A percentile compares a stretch with the other conserved stretches of the same genome.
Evolutionary conservation across 495 filamentous ascomycete species (phyloP).

Genomic region (Penicillium lagena): DNA sequence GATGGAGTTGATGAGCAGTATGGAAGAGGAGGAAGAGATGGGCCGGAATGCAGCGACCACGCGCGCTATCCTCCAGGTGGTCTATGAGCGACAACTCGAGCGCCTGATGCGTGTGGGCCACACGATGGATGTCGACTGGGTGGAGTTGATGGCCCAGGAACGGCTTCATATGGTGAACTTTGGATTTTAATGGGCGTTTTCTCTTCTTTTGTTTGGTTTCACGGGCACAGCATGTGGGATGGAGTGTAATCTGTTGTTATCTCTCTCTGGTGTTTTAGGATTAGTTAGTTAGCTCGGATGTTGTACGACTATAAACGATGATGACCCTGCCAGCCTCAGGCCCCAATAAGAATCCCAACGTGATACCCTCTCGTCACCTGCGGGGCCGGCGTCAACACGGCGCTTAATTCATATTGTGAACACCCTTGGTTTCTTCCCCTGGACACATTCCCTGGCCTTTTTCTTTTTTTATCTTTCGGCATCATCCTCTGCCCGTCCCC

Average conservation of each 20-base stretch:
- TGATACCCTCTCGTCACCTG: not conserved
- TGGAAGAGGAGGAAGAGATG: constrained; percentile 44
- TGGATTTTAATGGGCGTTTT: constrained; percentile 17
- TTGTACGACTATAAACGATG: not conserved
- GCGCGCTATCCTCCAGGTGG: constrained; percentile 39
- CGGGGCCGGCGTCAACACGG: not conserved
- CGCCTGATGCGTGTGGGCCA: constrained; percentile 28
- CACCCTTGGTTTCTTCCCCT: not conserved
- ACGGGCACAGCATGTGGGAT: too few relatives aligned
- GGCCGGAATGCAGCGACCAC: constrained; percentile 43
- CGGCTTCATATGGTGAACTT: constrained; percentile 40
- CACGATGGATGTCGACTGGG: constrained; percentile 39
- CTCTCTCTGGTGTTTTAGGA: not conserved
- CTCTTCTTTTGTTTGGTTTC: not conserved
- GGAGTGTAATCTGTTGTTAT: too few relatives aligned
- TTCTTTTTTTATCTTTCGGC: not conserved
- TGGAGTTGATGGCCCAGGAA: constrained; percentile 34
- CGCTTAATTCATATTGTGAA: too few relatives aligned
- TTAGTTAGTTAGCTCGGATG: not conserved
- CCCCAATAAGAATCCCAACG: not conserved
- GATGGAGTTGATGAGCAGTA: constrained; percentile 40
- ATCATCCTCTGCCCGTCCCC: not conserved
- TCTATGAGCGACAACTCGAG: constrained; percentile 44
- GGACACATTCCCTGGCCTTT: not conserved
- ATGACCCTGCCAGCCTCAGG: not conserved